Percentiles rank a stretch among this genome's conserved stretches.
Conservation (phyloP, 2,329 filamentous ascomycete genomes). For the Dothiorella sarmentorum region DNA sequence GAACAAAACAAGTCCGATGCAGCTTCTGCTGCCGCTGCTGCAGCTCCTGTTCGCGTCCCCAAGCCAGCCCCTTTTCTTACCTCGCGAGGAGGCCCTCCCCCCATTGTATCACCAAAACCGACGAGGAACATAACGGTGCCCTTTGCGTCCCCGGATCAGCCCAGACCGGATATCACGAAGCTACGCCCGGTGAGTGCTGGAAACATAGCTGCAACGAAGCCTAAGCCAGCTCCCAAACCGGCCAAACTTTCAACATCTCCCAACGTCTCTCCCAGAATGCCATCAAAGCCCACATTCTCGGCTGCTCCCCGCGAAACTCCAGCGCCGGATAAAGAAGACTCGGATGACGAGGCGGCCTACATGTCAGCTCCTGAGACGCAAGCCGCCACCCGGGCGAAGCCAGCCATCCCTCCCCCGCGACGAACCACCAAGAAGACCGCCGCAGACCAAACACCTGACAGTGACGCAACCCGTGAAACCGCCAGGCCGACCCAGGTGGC, state of each 20-base stretch:
- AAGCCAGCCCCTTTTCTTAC: conserved; percentile 23
- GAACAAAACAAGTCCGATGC: conserved; percentile 47
- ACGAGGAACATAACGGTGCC: conserved; percentile 23
- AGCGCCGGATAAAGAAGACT: not conserved
- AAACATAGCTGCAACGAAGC: conserved; percentile 24
- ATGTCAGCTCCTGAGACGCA: conserved; percentile 36
- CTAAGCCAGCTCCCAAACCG: conserved; percentile 29
- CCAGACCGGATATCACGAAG: not conserved
- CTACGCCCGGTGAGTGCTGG: conserved; percentile 19
- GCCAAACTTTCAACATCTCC: conserved; percentile 19
- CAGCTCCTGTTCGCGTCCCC: not conserved
- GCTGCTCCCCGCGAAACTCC: not conserved
- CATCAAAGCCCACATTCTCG: not conserved
- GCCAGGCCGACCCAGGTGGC: not conserved
- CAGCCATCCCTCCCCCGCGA: conserved; percentile 35
- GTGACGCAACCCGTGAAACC: not conserved
- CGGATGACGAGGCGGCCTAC: conserved; percentile 24
- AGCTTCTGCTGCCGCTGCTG: not conserved
- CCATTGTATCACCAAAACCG: conserved; percentile 43
- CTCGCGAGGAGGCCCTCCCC: conserved; percentile 29
- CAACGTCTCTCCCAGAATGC: not conserved
- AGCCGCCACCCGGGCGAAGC: conserved; percentile 31
- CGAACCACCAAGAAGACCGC: conserved; percentile 31
- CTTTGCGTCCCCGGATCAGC: not conserved
- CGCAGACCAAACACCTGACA: not conserved